Evolutionary conservation across 140 eudicot genomes (phyloP).

Genomic region (Cichorium intybus): DNA sequence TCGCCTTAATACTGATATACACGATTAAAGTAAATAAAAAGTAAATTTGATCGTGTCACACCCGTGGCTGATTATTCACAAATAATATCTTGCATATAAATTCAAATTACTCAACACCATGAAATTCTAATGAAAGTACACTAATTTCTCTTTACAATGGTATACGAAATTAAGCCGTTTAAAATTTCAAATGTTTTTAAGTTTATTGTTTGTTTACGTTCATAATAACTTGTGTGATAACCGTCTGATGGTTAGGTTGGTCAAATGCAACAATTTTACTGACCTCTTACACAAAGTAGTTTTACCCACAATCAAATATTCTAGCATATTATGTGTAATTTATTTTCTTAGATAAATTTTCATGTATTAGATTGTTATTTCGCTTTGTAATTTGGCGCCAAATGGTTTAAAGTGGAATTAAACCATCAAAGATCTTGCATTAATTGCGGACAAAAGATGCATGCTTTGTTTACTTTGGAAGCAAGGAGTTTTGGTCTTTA

Average conservation of each 20-base stretch:
- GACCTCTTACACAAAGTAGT: too few relatives aligned
- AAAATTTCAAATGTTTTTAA: neutral
- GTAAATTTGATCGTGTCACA: too few relatives aligned
- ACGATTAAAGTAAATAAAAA: too few relatives aligned
- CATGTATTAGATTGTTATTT: neutral
- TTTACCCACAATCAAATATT: neutral
- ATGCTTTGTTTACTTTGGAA: conserved; percentile 28
- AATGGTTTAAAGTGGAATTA: conserved; percentile 2
- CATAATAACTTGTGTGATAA: neutral
- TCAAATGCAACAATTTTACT: too few relatives aligned
- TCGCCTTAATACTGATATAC: too few relatives aligned
- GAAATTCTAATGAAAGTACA: too few relatives aligned
- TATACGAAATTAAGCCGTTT: too few relatives aligned
- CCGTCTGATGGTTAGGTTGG: too few relatives aligned
- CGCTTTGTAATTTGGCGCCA: conserved; percentile 30
- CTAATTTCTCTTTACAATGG: too few relatives aligned
- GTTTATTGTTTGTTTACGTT: neutral
- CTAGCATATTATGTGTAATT: neutral
- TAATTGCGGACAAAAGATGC: conserved; percentile 23
- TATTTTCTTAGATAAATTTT: neutral
- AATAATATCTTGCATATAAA: too few relatives aligned
- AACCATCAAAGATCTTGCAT: conserved; percentile 17
- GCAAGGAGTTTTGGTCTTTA: conserved; percentile 26
- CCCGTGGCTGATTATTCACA: too few relatives aligned
- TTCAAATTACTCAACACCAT: too few relatives aligned